Evolutionary conservation across 2,329 filamentous ascomycete species (phyloP), one percentile per base, ranked within the genome.

Genomic region (Ceratocystiopsis brevicomis): DNA sequence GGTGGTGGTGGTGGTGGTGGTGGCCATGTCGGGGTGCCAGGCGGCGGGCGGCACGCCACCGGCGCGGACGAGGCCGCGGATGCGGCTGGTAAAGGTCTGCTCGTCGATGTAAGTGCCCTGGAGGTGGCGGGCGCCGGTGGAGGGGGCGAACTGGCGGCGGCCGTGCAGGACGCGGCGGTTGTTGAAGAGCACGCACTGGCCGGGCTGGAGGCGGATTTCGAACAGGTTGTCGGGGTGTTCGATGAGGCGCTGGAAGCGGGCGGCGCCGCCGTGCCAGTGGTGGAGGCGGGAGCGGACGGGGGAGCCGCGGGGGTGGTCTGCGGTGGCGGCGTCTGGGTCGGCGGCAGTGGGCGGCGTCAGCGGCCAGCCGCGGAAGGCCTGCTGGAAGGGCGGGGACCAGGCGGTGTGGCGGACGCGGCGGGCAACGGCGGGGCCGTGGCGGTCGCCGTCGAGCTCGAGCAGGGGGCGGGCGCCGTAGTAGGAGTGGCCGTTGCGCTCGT

Each of bases 141-240:
- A 61, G 0, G 66, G 60, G 55, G 88, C 76, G 59, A 96, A 96
- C 30, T 76, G 73, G 15, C 67, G 70, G 4, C 90, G 68, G 0
- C 86, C 88, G 63, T 96, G 90, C 55, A 93, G 59, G n/a, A 93
- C 68, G 16, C 88, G 69, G 46, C 76, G 63, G 56, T 96, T 96
- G 57, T 93, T 80, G 56, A 98, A 96, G n/a, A 98, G 69, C 13
- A 87, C 86, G 56, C 85, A 93, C 54, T 94, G 82, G 3, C 88
- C 90, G 4, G 81, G 76, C 43, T 75, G 64, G 58, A 95, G 65
- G 59, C 79, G 79, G 46, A 79, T 67, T 63, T 88, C 69, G 54
- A 78, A 80, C 43, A 85, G 59, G 47, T 72, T 72, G 4, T 63
- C 55, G 0, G 67, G 60, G 1, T 64, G 55, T 49, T 83, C 76